Conservation (phyloP, 179 eudicot genomes). For the Nepenthes alata region DNA sequence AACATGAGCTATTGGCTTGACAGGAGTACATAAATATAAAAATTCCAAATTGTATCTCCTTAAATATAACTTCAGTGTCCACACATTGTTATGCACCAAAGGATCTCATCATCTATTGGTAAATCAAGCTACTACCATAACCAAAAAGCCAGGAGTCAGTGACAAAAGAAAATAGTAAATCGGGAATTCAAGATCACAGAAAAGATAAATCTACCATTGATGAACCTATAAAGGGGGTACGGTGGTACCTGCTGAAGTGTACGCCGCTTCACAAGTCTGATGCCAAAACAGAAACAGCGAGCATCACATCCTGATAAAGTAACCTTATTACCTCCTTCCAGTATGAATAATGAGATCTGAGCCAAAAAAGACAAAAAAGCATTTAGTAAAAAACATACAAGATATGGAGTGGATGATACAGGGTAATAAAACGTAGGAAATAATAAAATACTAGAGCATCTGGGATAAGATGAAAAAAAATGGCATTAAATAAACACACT, state of each 20-base stretch:
- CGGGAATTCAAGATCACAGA: not conserved
- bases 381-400: not conserved
- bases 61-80: too few relatives aligned
- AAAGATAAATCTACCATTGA: not conserved
- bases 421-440: not conserved
- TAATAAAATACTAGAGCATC: not conserved
- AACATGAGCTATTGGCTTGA: too few relatives aligned
- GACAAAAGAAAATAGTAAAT: not conserved
- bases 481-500: constrained; percentile 33
- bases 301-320: constrained; percentile 72
- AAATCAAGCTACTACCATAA: too few relatives aligned
- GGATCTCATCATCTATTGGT: too few relatives aligned
- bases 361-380: constrained; percentile 12
- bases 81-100: too few relatives aligned
- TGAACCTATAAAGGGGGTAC: not conserved
- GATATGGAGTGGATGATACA: not conserved
- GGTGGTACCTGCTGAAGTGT: constrained; percentile 63
- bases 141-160: too few relatives aligned
- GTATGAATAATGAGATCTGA: constrained; percentile 57
- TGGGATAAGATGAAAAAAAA: not conserved
- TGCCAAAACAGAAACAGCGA: constrained; percentile 81
- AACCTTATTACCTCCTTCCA: constrained; percentile 78
- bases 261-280: constrained; percentile 72
- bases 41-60: too few relatives aligned
- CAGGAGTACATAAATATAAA: too few relatives aligned